Evolutionary conservation across 2,329 filamentous ascomycete genomes (phyloP).

Genomic region (Fusarium irregulare): DNA sequence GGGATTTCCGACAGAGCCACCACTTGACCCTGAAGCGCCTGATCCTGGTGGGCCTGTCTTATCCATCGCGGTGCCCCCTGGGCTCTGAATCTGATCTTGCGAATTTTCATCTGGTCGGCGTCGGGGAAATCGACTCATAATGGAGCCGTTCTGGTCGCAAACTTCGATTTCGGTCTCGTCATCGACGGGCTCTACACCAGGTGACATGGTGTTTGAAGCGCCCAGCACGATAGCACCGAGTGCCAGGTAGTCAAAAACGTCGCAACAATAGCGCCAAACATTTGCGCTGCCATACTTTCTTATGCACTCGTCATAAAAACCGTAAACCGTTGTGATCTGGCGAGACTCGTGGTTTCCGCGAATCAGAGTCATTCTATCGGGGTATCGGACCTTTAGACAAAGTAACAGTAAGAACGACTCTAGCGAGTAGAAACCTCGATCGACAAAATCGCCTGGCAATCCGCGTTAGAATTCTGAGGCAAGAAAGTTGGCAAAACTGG

Average conservation of each 20-base stretch:
- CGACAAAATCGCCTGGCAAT: constrained; percentile 86
- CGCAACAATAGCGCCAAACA: constrained; percentile 97
- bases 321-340: constrained; percentile 97
- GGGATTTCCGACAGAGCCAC: constrained; percentile 71
- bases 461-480: constrained; percentile 16
- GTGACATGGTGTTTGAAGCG: constrained; percentile 73
- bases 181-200: constrained; percentile 64
- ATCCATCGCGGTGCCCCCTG: constrained; percentile 45
- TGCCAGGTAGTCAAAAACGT: constrained; percentile 96
- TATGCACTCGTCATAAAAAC: constrained; percentile 97
- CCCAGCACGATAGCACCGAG: constrained; percentile 92
- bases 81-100: constrained; percentile 45
- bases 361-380: constrained; percentile 95
- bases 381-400: constrained; percentile 96
- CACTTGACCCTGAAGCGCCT: constrained; percentile 77
- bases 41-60: constrained; percentile 80
- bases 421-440: constrained; percentile 97
- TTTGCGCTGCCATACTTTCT: constrained; percentile 97
- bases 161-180: constrained; percentile 93
- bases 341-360: constrained; percentile 95
- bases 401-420: constrained; percentile 96
- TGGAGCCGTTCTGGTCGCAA: constrained; percentile 82
- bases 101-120: constrained; percentile 48
- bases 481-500: not conserved
- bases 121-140: constrained; percentile 78